Conservation (phyloP, 805 yeast species). For the Sugiyamaella smithiae region DNA sequence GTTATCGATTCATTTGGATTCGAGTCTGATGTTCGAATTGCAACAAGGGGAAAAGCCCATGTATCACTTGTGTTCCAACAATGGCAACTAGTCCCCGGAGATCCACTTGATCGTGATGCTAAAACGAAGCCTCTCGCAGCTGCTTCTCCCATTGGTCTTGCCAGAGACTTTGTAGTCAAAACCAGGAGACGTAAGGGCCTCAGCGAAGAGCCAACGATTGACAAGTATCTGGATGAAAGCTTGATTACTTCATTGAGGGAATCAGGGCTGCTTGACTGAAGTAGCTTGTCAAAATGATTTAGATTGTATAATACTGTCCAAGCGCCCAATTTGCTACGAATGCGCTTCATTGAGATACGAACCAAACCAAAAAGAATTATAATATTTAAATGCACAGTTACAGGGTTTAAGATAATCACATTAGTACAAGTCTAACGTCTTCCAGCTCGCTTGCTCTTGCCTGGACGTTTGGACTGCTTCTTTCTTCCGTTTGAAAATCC, state of each 20-base stretch:
- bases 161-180: slow-evolving; percentile 86
- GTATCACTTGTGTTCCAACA: slow-evolving; percentile 61
- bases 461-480: slow-evolving; percentile 22
- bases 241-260: slow-evolving; percentile 52
- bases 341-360: neutral
- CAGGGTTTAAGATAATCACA: no score
- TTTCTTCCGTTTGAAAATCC: slow-evolving; percentile 47
- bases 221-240: slow-evolving; percentile 63
- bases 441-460: slow-evolving; percentile 24
- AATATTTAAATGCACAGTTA: neutral
- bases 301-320: no score
- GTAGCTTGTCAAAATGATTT: no score
- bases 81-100: slow-evolving; percentile 87
- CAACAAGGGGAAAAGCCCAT: slow-evolving; percentile 76
- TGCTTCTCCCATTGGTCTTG: slow-evolving; percentile 64
- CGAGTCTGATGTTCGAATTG: slow-evolving; percentile 77
- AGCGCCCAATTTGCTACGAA: no score
- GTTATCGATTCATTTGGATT: slow-evolving; percentile 89
- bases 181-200: slow-evolving; percentile 88
- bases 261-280: slow-evolving; percentile 42
- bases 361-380: neutral
- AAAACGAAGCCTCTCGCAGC: slow-evolving; percentile 69
- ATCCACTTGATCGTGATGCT: slow-evolving; percentile 72
- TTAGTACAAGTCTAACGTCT: slow-evolving; percentile 12
- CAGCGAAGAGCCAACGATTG: slow-evolving; percentile 64